These are phyloP conservation scores for Penicillium capsulatum DNA, from an alignment of 2,329 filamentous ascomycete genomes.

Conservation along the genomic window DNA sequence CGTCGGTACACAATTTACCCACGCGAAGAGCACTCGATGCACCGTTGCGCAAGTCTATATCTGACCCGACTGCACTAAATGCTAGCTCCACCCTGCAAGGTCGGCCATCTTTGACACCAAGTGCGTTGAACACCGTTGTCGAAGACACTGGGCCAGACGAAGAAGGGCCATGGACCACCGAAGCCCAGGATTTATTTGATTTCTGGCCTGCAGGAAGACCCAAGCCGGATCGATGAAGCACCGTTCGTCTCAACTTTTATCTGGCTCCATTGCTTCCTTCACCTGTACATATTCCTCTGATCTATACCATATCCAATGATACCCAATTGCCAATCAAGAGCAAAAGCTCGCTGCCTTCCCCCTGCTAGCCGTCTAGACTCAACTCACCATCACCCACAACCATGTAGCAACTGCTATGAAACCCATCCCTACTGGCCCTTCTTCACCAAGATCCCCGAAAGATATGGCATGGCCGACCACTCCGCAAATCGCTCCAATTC, in stretches of 20 bases:
- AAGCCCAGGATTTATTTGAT: constrained; percentile 43
- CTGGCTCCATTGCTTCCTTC: no score
- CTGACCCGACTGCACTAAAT: constrained; percentile 32
- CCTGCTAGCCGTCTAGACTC: no score
- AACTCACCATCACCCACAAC: no score
- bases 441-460: constrained; percentile 42
- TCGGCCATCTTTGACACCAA: constrained; percentile 16
- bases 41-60: constrained; percentile 32
- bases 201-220: constrained; percentile 41
- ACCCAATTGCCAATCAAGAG: background rate
- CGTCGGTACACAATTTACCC: constrained; percentile 1
- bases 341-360: no score
- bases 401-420: no score
- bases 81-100: constrained; percentile 13
- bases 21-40: constrained; percentile 10
- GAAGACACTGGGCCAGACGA: constrained; percentile 22
- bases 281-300: background rate
- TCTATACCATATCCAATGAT: background rate
- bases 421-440: constrained; percentile 14
- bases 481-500: constrained; percentile 44
- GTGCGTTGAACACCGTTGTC: constrained; percentile 13
- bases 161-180: constrained; percentile 41
- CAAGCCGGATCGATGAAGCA: no score
- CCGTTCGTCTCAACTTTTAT: no score
- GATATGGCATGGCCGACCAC: constrained; percentile 39